Base-by-base conservation (phyloP, 108 stramenopile species). In the Nitzschia putrida region DNA sequence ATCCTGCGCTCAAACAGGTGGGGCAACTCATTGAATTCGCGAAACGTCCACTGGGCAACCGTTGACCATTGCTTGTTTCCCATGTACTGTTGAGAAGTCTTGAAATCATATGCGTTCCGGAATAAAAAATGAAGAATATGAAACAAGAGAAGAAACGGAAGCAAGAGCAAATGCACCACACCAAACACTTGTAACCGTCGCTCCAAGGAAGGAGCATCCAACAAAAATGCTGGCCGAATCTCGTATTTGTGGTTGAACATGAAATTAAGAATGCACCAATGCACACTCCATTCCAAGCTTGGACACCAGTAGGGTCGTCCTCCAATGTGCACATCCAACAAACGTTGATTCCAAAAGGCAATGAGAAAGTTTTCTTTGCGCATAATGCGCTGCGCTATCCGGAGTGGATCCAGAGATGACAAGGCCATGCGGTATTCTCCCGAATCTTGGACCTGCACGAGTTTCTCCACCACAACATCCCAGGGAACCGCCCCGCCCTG, bases 21-120 rank as follows among this genome's bases (percentile, higher is more conserved):
- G 34, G 91, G 92, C 23, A 97, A 65, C 78, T 99, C 98, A 76
- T 99, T 99, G 71, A 94, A 97, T 77, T 99, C 97, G 25, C 98
- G 80, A 77, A 99, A 97, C 13, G 69, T 93, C 96, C 96, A 97
- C 56, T 66, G 70, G 14, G 98, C 90, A 26, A 88, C 68, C 0
- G 71, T 55, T 24, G 89, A 92, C 98, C 98, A 99, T 57, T 95
- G 87, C 41, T 91, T 77, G 18, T 96, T 94, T 0, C 98, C 98
- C 37, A 99, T 80, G 83, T 97, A 97, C 57, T 88, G 83, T 67
- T 89, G 86, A 39, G 80, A 91, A 7, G 84, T 78, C 56, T 86
- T 93, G 82, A 85, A 95, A 77, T 96, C 96, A 73, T 99, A 97
- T 2, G 92, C 86, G 78, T 99, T 95, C 65, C 85, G 80, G 72